Base-by-base conservation (phyloP, 495 filamentous ascomycete genomes). In the Annulohypoxylon stygium region DNA sequence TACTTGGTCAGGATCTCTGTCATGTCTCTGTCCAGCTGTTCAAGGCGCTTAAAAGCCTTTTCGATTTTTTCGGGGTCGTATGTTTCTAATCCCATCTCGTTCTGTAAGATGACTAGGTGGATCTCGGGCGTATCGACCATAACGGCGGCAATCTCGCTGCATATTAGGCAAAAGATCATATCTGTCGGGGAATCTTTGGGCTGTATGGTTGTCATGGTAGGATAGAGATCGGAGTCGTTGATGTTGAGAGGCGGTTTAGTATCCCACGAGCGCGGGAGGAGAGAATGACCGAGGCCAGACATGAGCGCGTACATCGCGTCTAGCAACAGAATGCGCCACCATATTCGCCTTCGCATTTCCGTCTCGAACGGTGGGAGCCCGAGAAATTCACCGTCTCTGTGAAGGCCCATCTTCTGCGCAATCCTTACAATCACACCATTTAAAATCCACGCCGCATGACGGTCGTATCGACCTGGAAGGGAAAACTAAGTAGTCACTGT, bases 241-340 rank as follows among this genome's bases (percentile, higher is more conserved):
- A 87, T 69, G 62, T 90, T 90, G 37, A 80, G 76, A 20, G 88
- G 87, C 50, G 69, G 55, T 54, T 87, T 84, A 5, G 86, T 85
- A 63, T 88, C 83, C 79, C 81, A 85, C 54, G 72, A 78, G 14
- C 78, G 77, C 51, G 80, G 87, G 48, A 84, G 74, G 30, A 83
- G 81, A 75, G 83, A 87, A 65, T 91, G 86, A 34, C 87, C 87
- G 14, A 90, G 88, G 26, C 91, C 91, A 53, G 90, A 88, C 41
- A 91, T 83, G 62, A 91, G 86, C 37, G 86, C 82, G 58, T 80
- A 83, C 65, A 83, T 82, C 33, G 82, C 83, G 62, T 93, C 91
- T 71, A 91, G 87, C 64, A 91, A 84, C 70, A 92, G 81, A 37
- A 93, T 91, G 68, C 90, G 88, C 90, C 90, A 93, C 91, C 91